Percentiles rank a stretch among this genome's conserved stretches.
Conservation (phyloP, 305 asterid genomes). For the Nicotiana rustica region DNA sequence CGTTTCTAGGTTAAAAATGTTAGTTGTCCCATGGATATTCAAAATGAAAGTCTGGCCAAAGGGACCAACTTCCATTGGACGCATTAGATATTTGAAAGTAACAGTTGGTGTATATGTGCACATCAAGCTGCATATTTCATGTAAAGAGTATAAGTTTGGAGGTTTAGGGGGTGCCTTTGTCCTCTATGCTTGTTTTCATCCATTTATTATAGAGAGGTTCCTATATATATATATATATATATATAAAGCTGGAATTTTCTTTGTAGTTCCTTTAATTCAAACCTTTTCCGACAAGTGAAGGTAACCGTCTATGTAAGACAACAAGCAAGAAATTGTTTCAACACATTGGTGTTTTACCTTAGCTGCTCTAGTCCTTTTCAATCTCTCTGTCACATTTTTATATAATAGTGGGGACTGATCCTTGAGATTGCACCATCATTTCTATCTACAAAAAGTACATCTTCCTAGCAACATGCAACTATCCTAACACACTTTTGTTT, state of each 20-base stretch:
- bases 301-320: slow-evolving; percentile 32
- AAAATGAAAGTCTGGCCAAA: background rate
- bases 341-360: slow-evolving; percentile 24
- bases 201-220: background rate
- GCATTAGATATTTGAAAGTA: background rate
- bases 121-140: slow-evolving; percentile 21
- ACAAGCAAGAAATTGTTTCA: slow-evolving; percentile 21
- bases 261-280: slow-evolving; percentile 6
- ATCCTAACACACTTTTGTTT: no score
- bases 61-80: slow-evolving; percentile 36
- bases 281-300: background rate
- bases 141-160: background rate
- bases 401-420: slow-evolving; percentile 32
- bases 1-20: background rate
- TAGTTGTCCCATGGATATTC: no score
- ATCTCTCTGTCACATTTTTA: background rate
- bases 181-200: slow-evolving; percentile 21
- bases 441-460: no score
- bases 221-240: background rate
- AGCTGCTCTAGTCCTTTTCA: slow-evolving; percentile 37
- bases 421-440: slow-evolving; percentile 30
- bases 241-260: slow-evolving; percentile 28
- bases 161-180: background rate
- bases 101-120: background rate
- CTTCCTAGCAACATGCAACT: no score